Evolutionary conservation across 495 filamentous ascomycete species (phyloP), one percentile per base, ranked within the genome.

Genomic region (Amphirosellinia nigrospora): DNA sequence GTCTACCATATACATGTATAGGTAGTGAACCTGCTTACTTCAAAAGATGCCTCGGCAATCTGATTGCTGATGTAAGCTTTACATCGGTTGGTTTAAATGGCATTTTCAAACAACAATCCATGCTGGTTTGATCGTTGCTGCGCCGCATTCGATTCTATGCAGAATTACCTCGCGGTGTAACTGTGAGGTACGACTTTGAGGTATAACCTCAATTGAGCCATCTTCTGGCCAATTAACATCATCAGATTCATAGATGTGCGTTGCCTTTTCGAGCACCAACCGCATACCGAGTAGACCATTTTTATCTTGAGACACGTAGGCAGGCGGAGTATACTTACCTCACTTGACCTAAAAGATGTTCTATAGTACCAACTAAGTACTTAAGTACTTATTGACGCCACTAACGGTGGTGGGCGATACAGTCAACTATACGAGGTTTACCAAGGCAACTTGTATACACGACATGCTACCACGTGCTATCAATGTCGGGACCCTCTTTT

Each of bases 31-130:
- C n/a, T n/a, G n/a, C n/a, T n/a, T 11, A 52, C 48, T 26, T 52
- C 48, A 53, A 53, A 58, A 36, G 55, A 36, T 21, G 36, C 36
- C n/a, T 26, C 58, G 23, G 34, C 15, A 43, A 43, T 15, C 28
- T 19, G 0, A 10, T 41, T 61, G 58, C 58, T 61, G 58, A 61
- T 61, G 58, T 61, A 61, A 61, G 58, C 58, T 39, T 36, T 28
- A 61, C 36, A 13, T 61, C 11, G 58, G 21, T 61, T 41, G 34
- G n/a, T 10, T 26, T n/a, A 5, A 10, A 58, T 23, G 36, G 21
- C 36, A 23, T 41, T 60, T 39, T 60, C 58, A 34, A 41, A n/a
- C n/a, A n/a, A n/a, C n/a, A n/a, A n/a, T n/a, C 9, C 19, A 41
- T 41, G 34, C 58, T 26, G n/a, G 36, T 41, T 19, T 60, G 21